Conservation (phyloP, 2,329 filamentous ascomycete species). For the Neonectria coccinea region DNA sequence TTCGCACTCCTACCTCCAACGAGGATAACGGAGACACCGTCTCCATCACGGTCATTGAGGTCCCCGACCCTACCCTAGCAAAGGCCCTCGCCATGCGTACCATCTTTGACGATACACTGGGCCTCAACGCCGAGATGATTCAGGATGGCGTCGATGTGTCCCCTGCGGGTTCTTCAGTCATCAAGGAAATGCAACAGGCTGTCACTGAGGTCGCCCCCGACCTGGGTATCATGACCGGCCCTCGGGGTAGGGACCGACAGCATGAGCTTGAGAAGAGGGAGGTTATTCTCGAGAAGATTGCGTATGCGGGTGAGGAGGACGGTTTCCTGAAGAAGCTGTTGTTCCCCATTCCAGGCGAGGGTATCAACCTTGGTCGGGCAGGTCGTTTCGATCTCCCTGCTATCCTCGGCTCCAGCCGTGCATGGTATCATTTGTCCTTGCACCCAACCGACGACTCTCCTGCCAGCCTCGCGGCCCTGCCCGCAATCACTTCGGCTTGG, state of each 20-base stretch:
- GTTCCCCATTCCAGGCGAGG: constrained; percentile 81
- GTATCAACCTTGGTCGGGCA: constrained; percentile 81
- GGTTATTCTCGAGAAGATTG: constrained; percentile 86
- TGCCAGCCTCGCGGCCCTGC: constrained; percentile 76
- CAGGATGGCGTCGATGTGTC: constrained; percentile 88
- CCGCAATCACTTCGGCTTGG: constrained; percentile 85
- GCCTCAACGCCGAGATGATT: constrained; percentile 98
- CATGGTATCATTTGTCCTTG: constrained; percentile 94
- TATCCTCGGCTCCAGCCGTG: constrained; percentile 83
- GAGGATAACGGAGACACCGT: constrained; percentile 87
- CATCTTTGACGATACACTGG: constrained; percentile 90
- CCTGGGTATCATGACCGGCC: constrained; percentile 77
- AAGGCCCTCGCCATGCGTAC: constrained; percentile 91
- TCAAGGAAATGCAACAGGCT: constrained; percentile 88
- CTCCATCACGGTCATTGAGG: constrained; percentile 86
- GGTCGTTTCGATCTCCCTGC: constrained; percentile 83
- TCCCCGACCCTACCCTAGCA: constrained; percentile 82
- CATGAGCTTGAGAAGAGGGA: constrained; percentile 85
- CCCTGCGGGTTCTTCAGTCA: constrained; percentile 80
- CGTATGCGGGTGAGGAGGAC: constrained; percentile 82
- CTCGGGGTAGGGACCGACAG: constrained; percentile 78
- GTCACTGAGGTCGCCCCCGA: constrained; percentile 82
- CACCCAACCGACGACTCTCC: constrained; percentile 92
- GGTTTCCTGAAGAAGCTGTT: constrained; percentile 85
- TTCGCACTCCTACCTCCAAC: constrained; percentile 72